Base-by-base conservation (phyloP, 805 yeast genomes). In the Diddensiella transvaalensis region DNA sequence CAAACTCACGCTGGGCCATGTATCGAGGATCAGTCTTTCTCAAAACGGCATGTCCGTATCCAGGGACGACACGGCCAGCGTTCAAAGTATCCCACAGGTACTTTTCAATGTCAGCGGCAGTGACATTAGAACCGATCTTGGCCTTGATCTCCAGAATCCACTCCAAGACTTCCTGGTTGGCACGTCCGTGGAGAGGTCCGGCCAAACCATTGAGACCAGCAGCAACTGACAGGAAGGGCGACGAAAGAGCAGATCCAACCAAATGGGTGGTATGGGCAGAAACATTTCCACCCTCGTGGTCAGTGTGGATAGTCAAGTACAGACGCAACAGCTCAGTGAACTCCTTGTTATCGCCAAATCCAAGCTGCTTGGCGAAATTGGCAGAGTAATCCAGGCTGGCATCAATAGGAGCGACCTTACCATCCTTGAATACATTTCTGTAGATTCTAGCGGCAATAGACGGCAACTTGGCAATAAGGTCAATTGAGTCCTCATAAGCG, bases 11-110 rank as follows among this genome's bases (percentile, higher is more conserved):
- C 74, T 83, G 90, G 61, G 93, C 93, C 39, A 77, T 80, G 78
- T 83, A 85, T 69, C 95, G 81, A 66, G 95, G 93, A 68, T 85
- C 93, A 44, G 91, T 81, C 75, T 79, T 80, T 70, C 95, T 77
- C 67, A 85, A 75, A 45, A 85, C 93, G 47, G 93, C 93, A 67
- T 85, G 95, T 42, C 95, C 95, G 72, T 86, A 86, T 53, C 95
- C 95, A 54, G 95, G 95, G 54, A 85, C 82, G 52, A 85, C 93
- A 61, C 89, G 77, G 53, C 87, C 87, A 41, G 82, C 72, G 67
- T 82, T 79, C 57, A 85, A 75, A 45, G 84, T 71, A 36, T 74
- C 74, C 93, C 93, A 85, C 60, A 85, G 70, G 73, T 82, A 80
- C 57, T 74, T 72, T 67, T 78, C 81, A 56, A 85, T 82, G 60